phyloP scores from a whole-genome alignment of 768 basidiomycete genomes.

The Leccinum incarnatum region DNA sequence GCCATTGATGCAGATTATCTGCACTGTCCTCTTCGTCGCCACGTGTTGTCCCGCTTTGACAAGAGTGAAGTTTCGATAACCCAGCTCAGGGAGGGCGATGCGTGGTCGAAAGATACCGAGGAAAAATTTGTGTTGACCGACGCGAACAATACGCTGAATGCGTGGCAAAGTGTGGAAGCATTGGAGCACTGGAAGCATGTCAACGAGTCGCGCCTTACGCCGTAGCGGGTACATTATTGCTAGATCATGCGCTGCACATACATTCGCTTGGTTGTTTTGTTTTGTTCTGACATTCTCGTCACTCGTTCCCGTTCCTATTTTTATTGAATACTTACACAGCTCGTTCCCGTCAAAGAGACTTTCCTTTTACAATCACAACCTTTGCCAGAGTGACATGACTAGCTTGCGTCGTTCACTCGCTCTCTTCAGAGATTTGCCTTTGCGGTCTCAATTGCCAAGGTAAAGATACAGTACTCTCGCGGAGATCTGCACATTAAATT shows the following conservation, averaged over 20 bases:
- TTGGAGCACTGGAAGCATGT: conserved; percentile 64
- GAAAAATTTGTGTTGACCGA: conserved; percentile 59
- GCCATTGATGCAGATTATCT: conserved; percentile 59
- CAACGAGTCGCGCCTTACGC: too few relatives aligned
- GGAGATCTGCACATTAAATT: conserved; percentile 18
- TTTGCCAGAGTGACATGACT: conserved; percentile 7
- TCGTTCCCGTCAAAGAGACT: too few relatives aligned
- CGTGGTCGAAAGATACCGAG: conserved; percentile 31
- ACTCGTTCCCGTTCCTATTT: too few relatives aligned
- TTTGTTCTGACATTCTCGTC: too few relatives aligned
- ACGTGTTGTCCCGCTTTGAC: conserved; percentile 51
- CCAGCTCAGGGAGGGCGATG: conserved; percentile 31
- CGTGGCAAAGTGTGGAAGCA: conserved; percentile 64
- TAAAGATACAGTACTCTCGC: conserved; percentile 24
- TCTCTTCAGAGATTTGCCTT: conserved; percentile 2
- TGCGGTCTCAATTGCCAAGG: conserved; percentile 3
- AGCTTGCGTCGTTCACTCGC: conserved; percentile 13
- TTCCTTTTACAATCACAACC: too few relatives aligned
- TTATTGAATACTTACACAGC: too few relatives aligned
- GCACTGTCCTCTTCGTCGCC: conserved; percentile 61
- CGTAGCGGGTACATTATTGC: too few relatives aligned
- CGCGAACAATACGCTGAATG: conserved; percentile 55
- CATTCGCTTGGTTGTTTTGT: too few relatives aligned
- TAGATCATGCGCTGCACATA: too few relatives aligned
- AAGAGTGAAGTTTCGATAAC: conserved; percentile 53